Conservation (phyloP, 805 yeast genomes). For the Grigorovia transvaalensis region DNA sequence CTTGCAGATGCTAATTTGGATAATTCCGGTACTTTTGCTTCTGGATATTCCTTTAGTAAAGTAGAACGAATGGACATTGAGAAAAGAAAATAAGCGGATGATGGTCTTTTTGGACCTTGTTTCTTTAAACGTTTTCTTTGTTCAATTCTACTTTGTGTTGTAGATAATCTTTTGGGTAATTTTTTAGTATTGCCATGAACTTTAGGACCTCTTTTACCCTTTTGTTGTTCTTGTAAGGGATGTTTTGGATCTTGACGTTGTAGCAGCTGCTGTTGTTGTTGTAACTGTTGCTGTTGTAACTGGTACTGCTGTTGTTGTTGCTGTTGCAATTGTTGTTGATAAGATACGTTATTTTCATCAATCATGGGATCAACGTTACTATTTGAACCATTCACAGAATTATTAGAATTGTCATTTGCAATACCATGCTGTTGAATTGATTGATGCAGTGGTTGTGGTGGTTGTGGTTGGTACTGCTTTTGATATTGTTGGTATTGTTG, state of each 20-base stretch:
- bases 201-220: not conserved
- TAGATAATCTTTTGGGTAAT: constrained; percentile 24
- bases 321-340: not conserved
- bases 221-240: not conserved
- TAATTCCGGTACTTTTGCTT: constrained; percentile 31
- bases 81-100: constrained; percentile 30
- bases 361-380: not conserved
- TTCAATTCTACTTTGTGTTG: constrained; percentile 29
- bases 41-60: constrained; percentile 25
- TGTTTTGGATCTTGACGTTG: not conserved
- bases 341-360: not conserved
- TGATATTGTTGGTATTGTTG: constrained; percentile 16
- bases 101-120: constrained; percentile 31
- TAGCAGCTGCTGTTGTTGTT: constrained; percentile 1
- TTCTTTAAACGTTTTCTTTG: constrained; percentile 28
- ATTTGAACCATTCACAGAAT: not conserved
- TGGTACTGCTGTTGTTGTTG: not conserved
- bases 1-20: constrained; percentile 71
- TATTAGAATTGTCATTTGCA: not conserved
- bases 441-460: not conserved
- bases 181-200: not conserved
- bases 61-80: constrained; percentile 27
- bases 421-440: not conserved
- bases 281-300: constrained; percentile 1
- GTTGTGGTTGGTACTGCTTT: constrained; percentile 2